Conservation (phyloP, 768 basidiomycete species). For the Amanita rubescens region DNA sequence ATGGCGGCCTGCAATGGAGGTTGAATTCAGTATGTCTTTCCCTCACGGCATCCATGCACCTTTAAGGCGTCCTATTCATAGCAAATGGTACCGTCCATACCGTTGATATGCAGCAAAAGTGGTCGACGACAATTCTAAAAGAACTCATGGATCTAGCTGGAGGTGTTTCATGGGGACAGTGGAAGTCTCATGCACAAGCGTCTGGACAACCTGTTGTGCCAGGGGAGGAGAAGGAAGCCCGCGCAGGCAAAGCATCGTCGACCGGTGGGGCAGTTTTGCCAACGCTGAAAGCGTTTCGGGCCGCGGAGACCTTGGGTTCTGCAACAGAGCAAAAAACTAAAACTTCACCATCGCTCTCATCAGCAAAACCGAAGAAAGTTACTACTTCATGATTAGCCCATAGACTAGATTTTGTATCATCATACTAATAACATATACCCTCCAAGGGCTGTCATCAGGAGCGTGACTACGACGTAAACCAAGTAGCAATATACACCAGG, state of each 20-base stretch:
- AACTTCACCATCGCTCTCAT: neutral
- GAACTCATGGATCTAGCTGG: conserved; percentile 68
- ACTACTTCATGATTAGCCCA: neutral
- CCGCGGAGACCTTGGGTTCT: conserved; percentile 6
- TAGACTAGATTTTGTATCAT: neutral
- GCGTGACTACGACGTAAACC: conserved; percentile 23
- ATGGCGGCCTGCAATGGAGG: conserved; percentile 53
- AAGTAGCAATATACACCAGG: conserved; percentile 47
- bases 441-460: neutral
- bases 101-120: conserved; percentile 57
- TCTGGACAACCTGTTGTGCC: conserved; percentile 44
- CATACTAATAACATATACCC: neutral
- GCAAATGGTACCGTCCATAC: conserved; percentile 42
- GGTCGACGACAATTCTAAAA: conserved; percentile 58
- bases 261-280: conserved; percentile 10
- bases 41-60: neutral
- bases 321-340: neutral
- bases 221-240: conserved; percentile 29
- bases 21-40: conserved; percentile 52
- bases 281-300: conserved; percentile 17
- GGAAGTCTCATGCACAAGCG: conserved; percentile 39
- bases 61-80: conserved; percentile 14
- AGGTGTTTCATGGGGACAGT: conserved; percentile 48
- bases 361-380: neutral
- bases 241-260: neutral